Percentiles rank a stretch among this genome's conserved stretches.
These are phyloP conservation scores for Fomitopsis serialis DNA, from an alignment of 768 basidiomycete species.

Conservation along the genomic window DNA sequence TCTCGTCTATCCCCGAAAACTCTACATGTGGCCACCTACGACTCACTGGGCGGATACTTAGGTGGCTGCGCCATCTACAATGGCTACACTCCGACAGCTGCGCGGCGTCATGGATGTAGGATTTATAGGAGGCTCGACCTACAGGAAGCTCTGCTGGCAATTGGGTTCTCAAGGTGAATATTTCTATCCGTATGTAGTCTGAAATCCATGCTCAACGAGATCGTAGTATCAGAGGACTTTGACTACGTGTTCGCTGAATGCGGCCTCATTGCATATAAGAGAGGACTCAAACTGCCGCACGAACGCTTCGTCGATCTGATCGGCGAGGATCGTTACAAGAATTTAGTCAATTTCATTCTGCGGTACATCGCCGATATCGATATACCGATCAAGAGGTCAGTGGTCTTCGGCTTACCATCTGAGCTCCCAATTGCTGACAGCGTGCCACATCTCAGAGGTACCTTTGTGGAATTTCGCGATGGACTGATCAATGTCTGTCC, in stretches of 20 bases:
- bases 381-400: slow-evolving; percentile 87
- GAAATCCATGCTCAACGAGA: too few species aligned
- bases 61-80: too few species aligned
- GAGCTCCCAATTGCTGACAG: neutral
- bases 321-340: slow-evolving; percentile 92
- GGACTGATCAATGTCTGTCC: slow-evolving; percentile 99
- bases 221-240: slow-evolving; percentile 78
- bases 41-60: too few species aligned
- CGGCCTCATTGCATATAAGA: slow-evolving; percentile 84
- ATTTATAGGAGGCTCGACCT: too few species aligned
- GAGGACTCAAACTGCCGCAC: slow-evolving; percentile 65
- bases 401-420: slow-evolving; percentile 1
- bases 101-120: too few species aligned
- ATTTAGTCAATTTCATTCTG: slow-evolving; percentile 85
- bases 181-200: too few species aligned
- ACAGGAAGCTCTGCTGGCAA: too few species aligned
- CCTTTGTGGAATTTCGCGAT: slow-evolving; percentile 93
- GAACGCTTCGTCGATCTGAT: slow-evolving; percentile 85
- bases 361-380: slow-evolving; percentile 93
- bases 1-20: too few species aligned
- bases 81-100: too few species aligned
- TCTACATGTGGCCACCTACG: too few species aligned
- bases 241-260: slow-evolving; percentile 95
- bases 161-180: too few species aligned
- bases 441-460: slow-evolving; percentile 54